A percentile compares a stretch with the other conserved stretches of the same genome.
Conservation (phyloP, 176 grass and related monocot genomes). For the Alopecurus myosuroides region DNA sequence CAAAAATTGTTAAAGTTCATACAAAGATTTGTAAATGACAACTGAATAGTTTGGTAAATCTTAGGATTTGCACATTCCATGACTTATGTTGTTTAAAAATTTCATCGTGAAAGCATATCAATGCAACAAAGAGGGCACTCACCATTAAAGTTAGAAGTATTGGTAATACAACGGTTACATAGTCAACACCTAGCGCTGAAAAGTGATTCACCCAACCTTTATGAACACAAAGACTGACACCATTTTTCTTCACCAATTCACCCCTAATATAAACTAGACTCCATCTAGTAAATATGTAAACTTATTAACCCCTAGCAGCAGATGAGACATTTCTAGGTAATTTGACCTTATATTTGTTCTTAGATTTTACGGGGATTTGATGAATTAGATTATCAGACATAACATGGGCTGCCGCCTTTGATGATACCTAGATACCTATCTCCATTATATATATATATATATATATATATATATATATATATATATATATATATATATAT, state of each 20-base stretch:
- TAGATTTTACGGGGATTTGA: constrained; percentile 89
- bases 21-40: background rate
- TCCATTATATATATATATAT: constrained; percentile 91
- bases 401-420: constrained; percentile 72
- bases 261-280: constrained; percentile 29
- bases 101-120: constrained; percentile 4
- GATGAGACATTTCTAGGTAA: background rate
- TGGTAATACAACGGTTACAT: constrained; percentile 62
- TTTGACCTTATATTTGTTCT: constrained; percentile 10
- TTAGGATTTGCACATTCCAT: background rate
- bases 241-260: constrained; percentile 48
- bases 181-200: constrained; percentile 50
- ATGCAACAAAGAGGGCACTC: constrained; percentile 17
- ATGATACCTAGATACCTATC: constrained; percentile 78
- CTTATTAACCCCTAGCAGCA: background rate
- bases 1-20: background rate
- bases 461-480: constrained; percentile 91
- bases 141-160: constrained; percentile 84
- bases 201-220: constrained; percentile 51
- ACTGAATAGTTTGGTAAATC: background rate
- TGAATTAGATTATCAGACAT: constrained; percentile 77
- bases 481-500: constrained; percentile 92
- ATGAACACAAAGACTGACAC: constrained; percentile 25
- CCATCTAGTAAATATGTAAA: background rate
- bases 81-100: constrained; percentile 19